phyloP scores from a whole-genome alignment of 1,139 yeast genomes.

The Zygotorulaspora mrakii region DNA sequence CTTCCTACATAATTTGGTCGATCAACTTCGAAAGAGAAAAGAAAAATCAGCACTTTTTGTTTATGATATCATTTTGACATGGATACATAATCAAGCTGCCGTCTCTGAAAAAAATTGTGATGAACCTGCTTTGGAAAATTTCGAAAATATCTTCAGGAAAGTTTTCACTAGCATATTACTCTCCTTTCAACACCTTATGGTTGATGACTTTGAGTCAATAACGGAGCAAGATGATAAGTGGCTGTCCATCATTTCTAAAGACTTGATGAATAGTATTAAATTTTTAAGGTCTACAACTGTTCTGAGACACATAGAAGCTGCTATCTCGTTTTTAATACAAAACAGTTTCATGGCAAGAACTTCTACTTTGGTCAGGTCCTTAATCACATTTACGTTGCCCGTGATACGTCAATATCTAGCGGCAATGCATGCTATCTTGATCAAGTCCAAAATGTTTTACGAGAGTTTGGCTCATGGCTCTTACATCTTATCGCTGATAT shows the following conservation, averaged over 20 bases:
- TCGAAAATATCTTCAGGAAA: conserved; percentile 49
- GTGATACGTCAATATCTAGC: conserved; percentile 51
- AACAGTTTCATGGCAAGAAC: conserved; percentile 40
- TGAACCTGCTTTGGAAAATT: conserved; percentile 36
- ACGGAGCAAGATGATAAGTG: conserved; percentile 60
- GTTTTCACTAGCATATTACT: conserved; percentile 62
- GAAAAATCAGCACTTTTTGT: conserved; percentile 41
- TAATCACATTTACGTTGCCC: conserved; percentile 55
- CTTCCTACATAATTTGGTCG: conserved; percentile 24
- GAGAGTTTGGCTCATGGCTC: conserved; percentile 57
- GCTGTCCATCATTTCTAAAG: conserved; percentile 51
- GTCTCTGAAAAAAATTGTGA: conserved; percentile 1
- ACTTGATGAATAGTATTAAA: conserved; percentile 41
- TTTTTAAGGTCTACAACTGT: conserved; percentile 38
- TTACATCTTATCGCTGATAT: conserved; percentile 51
- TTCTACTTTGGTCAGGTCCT: conserved; percentile 40
- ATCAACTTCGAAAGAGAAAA: conserved; percentile 37
- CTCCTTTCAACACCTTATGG: conserved; percentile 57
- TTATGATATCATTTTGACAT: conserved; percentile 47
- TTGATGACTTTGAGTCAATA: conserved; percentile 39
- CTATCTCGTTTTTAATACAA: conserved; percentile 33
- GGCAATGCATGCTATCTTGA: conserved; percentile 43
- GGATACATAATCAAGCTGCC: conserved; percentile 19
- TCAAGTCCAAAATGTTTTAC: conserved; percentile 47
- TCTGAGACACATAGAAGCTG: conserved; percentile 34